Base-by-base conservation (phyloP, 768 basidiomycete species). In the Lepiota venenata region DNA sequence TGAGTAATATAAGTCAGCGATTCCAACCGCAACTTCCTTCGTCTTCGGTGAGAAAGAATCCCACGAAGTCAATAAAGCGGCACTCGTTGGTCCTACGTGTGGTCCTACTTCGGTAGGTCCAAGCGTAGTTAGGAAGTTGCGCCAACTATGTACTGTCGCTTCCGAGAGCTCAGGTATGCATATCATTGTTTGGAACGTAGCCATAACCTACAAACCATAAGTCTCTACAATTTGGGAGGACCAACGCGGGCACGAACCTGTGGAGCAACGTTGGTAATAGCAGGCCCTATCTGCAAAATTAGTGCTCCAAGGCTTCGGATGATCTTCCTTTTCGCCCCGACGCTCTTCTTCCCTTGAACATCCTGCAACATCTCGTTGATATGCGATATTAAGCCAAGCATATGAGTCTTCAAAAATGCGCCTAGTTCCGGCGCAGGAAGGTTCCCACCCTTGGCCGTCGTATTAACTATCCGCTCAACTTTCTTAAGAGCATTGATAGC, bases 161-260 rank as follows among this genome's bases (percentile, higher is more conserved):
- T 88, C 82, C 0, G 90, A 81, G 6, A 99, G 76, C 56, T 88
- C 87, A 0, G 80, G 79, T 10, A 91, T 77, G 32, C 74, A 69
- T n/a, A 97, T 77, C 72, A 88, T 90, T 5, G 90, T 93, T 71
- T 98, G 96, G 37, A 99, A 80, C 15, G 89, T 93, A 0, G 96
- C 93, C 90, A 98, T 93, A 60, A 98, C 87, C 96, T 99, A 58
- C 21, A 22, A 35, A 37, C 3, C 15, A 2, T 25, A 15, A 27
- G n/a, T 51, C 20, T 48, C 21, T 32, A 18, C 12, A n/a, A 35
- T 29, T 9, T 1, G 37, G 40, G 14, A 6, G 7, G 40, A 41
- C 22, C 5, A 12, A 46, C 11, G 21, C 35, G 22, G 18, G 46
- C 20, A 66, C 74, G 52, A 61, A 93, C 96, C 83, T 98, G 96